Evolutionary conservation across 73 alveolate species (phyloP).

Genomic region (Uronychia setigera): DNA sequence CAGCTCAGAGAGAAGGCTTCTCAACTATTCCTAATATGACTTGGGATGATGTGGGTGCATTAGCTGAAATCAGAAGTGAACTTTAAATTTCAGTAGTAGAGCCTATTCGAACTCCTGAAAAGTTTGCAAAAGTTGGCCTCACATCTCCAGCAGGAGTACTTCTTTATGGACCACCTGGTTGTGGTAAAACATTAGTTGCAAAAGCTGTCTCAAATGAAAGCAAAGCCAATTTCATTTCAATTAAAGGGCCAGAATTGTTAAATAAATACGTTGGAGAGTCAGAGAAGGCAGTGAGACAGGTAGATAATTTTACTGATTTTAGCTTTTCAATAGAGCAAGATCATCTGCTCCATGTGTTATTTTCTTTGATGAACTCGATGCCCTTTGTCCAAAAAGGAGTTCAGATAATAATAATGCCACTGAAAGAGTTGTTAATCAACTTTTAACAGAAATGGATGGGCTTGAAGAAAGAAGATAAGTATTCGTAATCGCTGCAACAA

Average conservation of each 20-base stretch:
- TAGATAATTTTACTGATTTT: slow-evolving; percentile 26
- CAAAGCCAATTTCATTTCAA: slow-evolving; percentile 98
- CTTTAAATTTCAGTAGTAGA: slow-evolving; percentile 86
- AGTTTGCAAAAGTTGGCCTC: slow-evolving; percentile 87
- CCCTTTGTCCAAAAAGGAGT: slow-evolving; percentile 98
- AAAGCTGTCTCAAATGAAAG: slow-evolving; percentile 99
- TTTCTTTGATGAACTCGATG: slow-evolving; percentile 99
- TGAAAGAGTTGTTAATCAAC: slow-evolving; percentile 98
- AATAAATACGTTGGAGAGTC: slow-evolving; percentile 99
- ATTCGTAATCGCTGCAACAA: slow-evolving; percentile 99
- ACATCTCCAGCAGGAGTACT: slow-evolving; percentile 97
- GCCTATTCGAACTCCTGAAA: slow-evolving; percentile 92
- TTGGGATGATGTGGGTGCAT: slow-evolving; percentile 99
- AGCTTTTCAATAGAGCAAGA: slow-evolving; percentile 95
- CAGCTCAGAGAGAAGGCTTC: slow-evolving; percentile 99
- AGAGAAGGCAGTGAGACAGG: slow-evolving; percentile 97
- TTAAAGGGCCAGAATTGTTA: slow-evolving; percentile 99
- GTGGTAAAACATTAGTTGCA: slow-evolving; percentile 98
- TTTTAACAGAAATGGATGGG: slow-evolving; percentile 99
- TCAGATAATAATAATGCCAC: slow-evolving; percentile 84
- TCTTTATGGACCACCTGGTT: slow-evolving; percentile 99
- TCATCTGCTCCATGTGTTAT: slow-evolving; percentile 99
- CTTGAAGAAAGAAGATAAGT: slow-evolving; percentile 95
- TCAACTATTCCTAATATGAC: slow-evolving; percentile 98
- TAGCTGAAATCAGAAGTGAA: slow-evolving; percentile 84